Base-by-base conservation (phyloP, 352 stramenopile genomes). In the Pythium aquatile region DNA sequence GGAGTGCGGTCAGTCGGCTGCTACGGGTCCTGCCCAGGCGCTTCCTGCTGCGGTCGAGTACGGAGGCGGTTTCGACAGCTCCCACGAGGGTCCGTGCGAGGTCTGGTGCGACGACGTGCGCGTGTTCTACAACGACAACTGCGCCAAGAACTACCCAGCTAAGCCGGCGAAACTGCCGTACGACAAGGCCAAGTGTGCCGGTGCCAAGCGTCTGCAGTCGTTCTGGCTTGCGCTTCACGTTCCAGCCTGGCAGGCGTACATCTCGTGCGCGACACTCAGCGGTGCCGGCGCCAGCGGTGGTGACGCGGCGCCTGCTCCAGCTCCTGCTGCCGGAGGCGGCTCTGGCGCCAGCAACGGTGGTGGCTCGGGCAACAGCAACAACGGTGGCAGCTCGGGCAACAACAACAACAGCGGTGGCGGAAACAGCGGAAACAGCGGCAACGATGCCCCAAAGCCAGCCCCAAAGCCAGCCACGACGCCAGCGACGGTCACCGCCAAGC, bases 121-220 rank as follows among this genome's bases (percentile, higher is more conserved):
- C 7, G 75, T 78, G 20, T 86, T 80, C 58, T 62, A 74, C n/a
- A 65, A 83, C 58, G 74, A 76, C 29, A 79, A 85, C 71, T 85
- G 75, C 40, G 63, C 75, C 5, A 46, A 65, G 0, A 70, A 84
- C 71, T 79, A 78, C 58, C 56, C 69, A 3, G 55, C 10, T 2
- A 70, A 70, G 33, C 70, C 72, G 2, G 75, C 72, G 13, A 65
- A 69, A 46, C 73, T 86, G 10, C 76, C 76, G 8, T 79, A 79
- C 58, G 71, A 82, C 57, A 69, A 66, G 44, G 40, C 63, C 54
- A 81, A 84, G 65, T 86, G 75, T 48, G 37, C 55, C 3, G 76
- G 69, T 7, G 59, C 64, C 40, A 79, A 67, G 29, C 74, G 76
- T 66, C 65, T 82, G 33, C 72, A 67, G 49, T 70, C 68, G 20